A percentile compares a stretch with the other conserved stretches of the same genome.
Evolutionary conservation across 306 rosid species (phyloP).

Genomic region (Carpinus fangiana): DNA sequence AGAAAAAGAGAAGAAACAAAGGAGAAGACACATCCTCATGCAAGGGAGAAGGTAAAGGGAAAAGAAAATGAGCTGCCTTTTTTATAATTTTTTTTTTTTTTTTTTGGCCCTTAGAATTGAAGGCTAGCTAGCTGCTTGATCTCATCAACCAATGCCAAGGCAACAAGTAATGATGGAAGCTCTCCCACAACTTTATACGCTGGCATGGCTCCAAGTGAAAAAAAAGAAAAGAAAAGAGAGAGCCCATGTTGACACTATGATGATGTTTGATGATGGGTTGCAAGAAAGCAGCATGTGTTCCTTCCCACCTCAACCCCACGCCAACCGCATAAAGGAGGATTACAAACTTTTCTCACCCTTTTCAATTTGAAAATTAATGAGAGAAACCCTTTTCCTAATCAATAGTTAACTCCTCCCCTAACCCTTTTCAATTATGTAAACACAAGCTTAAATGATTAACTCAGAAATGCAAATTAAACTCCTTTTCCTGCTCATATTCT

Average conservation of each 20-base stretch:
- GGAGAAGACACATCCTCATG: neutral
- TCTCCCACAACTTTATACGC: neutral
- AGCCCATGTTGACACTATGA: neutral
- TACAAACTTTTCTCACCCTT: neutral
- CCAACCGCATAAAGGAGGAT: conserved; percentile 6
- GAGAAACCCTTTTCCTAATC: too few species aligned
- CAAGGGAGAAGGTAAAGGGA: neutral
- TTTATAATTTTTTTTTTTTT: neutral
- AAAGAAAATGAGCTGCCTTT: neutral
- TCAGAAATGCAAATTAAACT: too few species aligned
- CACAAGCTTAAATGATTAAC: too few species aligned
- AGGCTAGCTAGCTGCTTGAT: neutral
- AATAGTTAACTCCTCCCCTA: too few species aligned
- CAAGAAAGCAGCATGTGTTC: conserved; percentile 10
- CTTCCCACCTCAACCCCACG: conserved; percentile 10
- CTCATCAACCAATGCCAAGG: neutral
- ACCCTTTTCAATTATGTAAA: too few species aligned
- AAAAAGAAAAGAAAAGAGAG: neutral
- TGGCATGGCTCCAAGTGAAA: neutral
- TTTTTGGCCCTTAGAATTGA: neutral
- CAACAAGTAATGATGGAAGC: neutral
- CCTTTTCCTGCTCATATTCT: too few species aligned
- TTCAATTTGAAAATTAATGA: neutral
- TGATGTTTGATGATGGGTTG: conserved; percentile 12
- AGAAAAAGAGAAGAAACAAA: neutral